A percentile compares a stretch with the other conserved stretches of the same genome.
Evolutionary conservation across 371 early-diverging fungal genomes (phyloP).

Genomic region (Neoconidiobolus thromboides): DNA sequence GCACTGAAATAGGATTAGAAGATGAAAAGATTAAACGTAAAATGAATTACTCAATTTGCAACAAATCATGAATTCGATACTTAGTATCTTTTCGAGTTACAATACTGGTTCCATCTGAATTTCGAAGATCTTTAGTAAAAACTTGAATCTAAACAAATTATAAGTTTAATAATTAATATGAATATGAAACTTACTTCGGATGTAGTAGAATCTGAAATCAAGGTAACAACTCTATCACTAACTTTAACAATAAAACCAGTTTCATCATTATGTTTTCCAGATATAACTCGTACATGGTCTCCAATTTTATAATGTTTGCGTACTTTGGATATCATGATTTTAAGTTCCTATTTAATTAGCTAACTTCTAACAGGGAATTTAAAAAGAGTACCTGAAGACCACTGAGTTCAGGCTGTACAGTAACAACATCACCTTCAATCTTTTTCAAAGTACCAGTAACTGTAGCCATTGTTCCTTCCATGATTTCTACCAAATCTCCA

Average conservation of each 20-base stretch:
- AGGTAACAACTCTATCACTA: conserved; percentile 51
- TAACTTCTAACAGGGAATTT: too few relatives aligned
- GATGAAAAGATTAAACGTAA: conserved; percentile 72
- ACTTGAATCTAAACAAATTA: conserved; percentile 30
- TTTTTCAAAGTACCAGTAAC: not conserved
- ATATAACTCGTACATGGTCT: conserved; percentile 81
- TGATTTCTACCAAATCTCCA: conserved; percentile 3
- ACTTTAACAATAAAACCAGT: conserved; percentile 78
- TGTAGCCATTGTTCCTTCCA: not conserved
- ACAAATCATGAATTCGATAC: conserved; percentile 8
- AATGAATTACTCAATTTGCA: conserved; percentile 19
- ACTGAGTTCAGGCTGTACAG: not conserved
- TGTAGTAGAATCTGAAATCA: conserved; percentile 55
- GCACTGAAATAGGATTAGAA: conserved; percentile 31
- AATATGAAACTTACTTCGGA: conserved; percentile 26
- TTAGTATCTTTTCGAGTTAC: conserved; percentile 23
- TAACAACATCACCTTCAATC: not conserved
- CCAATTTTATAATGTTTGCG: conserved; percentile 48
- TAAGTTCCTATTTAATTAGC: conserved; percentile 17
- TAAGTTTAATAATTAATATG: not conserved
- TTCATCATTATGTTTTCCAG: conserved; percentile 68
- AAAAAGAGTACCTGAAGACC: conserved; percentile 23
- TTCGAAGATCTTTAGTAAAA: conserved; percentile 73
- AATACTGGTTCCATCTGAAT: conserved; percentile 18
- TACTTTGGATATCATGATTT: conserved; percentile 13